Conservation (phyloP, 2,329 filamentous ascomycete species). For the Alternaria sp. region DNA sequence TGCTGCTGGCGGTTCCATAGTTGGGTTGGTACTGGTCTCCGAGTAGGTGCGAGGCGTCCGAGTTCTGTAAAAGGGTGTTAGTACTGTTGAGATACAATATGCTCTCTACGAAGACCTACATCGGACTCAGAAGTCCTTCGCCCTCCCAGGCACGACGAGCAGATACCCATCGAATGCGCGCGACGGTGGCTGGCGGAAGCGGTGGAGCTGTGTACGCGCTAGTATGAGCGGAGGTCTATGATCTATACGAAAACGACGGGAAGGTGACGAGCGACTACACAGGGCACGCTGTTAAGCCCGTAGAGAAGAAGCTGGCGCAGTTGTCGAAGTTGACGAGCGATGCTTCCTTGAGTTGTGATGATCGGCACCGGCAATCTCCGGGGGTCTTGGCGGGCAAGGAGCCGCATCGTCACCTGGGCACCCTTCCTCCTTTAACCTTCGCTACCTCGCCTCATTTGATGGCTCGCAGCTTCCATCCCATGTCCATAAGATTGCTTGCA, state of each 20-base stretch:
- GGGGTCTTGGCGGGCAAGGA: conserved; percentile 2
- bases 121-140: conserved; percentile 53
- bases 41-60: conserved; percentile 56
- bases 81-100: no score
- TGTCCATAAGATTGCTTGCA: no score
- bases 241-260: conserved; percentile 4
- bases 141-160: conserved; percentile 56
- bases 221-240: not conserved
- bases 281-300: conserved; percentile 20
- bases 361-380: conserved; percentile 8
- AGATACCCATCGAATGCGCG: conserved; percentile 54
- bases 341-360: conserved; percentile 10
- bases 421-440: no score
- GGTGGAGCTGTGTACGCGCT: not conserved
- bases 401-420: not conserved
- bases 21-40: conserved; percentile 52
- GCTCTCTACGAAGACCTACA: conserved; percentile 44
- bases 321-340: not conserved
- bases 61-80: conserved; percentile 45
- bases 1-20: conserved; percentile 52
- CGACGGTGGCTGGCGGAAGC: not conserved
- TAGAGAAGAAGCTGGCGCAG: conserved; percentile 20
- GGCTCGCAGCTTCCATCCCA: no score
- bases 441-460: no score
- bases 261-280: conserved; percentile 9